These are phyloP conservation scores for Bruguiera parviflora DNA, from an alignment of 345 rosid genomes.

Conservation along the genomic window DNA sequence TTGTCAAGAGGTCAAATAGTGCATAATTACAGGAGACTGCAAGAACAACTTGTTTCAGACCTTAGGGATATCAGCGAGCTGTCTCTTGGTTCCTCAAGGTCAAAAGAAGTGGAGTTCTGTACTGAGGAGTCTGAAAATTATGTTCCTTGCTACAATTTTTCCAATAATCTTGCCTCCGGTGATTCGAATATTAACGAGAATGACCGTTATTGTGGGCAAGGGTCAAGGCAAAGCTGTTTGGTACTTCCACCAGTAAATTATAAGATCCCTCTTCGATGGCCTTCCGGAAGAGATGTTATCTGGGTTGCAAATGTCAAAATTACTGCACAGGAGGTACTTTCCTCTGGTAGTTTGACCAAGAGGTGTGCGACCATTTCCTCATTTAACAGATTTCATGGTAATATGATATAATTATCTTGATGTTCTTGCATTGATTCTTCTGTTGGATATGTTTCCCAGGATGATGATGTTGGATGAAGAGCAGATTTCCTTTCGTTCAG, in stretches of 20 bases:
- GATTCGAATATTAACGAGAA: conserved; percentile 46
- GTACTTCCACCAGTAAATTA: conserved; percentile 70
- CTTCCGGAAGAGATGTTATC: conserved; percentile 87
- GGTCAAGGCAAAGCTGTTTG: conserved; percentile 56
- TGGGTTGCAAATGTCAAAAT: conserved; percentile 89
- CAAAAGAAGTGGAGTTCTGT: conserved; percentile 78
- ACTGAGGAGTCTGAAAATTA: conserved; percentile 57
- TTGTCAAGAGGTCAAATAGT: conserved; percentile 65
- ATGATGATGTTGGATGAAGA: conserved; percentile 99
- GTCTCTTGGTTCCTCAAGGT: conserved; percentile 66
- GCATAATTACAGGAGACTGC: conserved; percentile 78
- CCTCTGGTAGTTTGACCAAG: conserved; percentile 94
- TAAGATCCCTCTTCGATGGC: conserved; percentile 94
- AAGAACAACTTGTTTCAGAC: conserved; percentile 84
- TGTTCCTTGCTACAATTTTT: conserved; percentile 81
- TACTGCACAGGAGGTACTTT: conserved; percentile 85
- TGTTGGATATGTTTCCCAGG: conserved; percentile 37
- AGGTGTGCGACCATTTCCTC: conserved; percentile 43
- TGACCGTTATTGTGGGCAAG: conserved; percentile 63
- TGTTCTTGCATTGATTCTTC: conserved; percentile 9
- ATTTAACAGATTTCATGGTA: neutral
- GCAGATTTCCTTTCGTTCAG: conserved; percentile 91
- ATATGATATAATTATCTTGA: neutral
- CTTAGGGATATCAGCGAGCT: conserved; percentile 91
- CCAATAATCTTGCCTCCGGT: conserved; percentile 59